Evolutionary conservation across 2,329 filamentous ascomycete genomes (phyloP).

Genomic region (Tympanopsis confertula): DNA sequence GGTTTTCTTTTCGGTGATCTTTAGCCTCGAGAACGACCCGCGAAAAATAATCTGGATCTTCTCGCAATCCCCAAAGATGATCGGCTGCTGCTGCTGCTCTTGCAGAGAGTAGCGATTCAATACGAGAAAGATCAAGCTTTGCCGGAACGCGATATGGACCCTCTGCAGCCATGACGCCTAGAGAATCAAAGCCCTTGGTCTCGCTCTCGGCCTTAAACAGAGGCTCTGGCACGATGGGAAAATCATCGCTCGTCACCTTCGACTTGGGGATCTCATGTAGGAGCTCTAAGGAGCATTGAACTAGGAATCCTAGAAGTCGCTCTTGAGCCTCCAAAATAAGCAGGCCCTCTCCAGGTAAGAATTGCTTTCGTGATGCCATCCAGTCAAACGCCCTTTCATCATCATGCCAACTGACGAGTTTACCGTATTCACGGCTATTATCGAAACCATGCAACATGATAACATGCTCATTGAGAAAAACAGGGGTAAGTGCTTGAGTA

Average conservation of each 20-base stretch:
- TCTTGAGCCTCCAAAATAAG: slow-evolving; percentile 37
- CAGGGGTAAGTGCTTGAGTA: slow-evolving; percentile 9
- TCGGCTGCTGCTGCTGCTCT: slow-evolving; percentile 31
- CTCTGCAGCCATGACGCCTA: slow-evolving; percentile 30
- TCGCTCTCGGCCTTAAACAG: slow-evolving; percentile 14
- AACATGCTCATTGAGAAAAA: slow-evolving; percentile 16
- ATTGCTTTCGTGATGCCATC: slow-evolving; percentile 24
- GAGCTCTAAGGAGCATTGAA: slow-evolving; percentile 30
- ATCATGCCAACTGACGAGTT: too few relatives aligned
- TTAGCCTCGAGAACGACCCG: slow-evolving; percentile 25
- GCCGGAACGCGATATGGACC: slow-evolving; percentile 38
- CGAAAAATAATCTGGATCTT: slow-evolving; percentile 46
- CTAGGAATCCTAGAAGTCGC: slow-evolving; percentile 31
- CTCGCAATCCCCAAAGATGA: slow-evolving; percentile 40
- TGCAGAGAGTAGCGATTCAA: slow-evolving; percentile 30
- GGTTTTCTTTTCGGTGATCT: slow-evolving; percentile 31
- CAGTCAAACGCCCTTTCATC: too few relatives aligned
- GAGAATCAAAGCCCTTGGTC: slow-evolving; percentile 19
- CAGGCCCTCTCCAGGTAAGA: slow-evolving; percentile 32
- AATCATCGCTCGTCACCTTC: slow-evolving; percentile 11
- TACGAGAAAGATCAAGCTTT: slow-evolving; percentile 27
- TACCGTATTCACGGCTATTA: too few relatives aligned
- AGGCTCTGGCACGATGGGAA: slow-evolving; percentile 25
- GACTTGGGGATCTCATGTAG: slow-evolving; percentile 34
- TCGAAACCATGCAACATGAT: slow-evolving; percentile 20